Evolutionary conservation across 192 early-diverging fungal species (phyloP).

Genomic region (Rhizoclosmatium sp.): DNA sequence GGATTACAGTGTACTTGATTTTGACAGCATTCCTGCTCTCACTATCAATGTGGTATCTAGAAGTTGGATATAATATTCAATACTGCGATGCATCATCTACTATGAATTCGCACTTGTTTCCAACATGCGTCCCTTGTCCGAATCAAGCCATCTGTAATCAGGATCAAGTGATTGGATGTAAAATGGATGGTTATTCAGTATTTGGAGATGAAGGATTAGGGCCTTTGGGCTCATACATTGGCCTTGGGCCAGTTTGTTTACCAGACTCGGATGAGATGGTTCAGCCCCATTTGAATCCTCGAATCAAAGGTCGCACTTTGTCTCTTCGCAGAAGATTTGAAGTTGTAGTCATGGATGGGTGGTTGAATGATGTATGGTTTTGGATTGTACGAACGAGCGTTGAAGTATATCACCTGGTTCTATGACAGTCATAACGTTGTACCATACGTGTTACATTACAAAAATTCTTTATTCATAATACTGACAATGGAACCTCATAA

Average conservation of each 20-base stretch:
- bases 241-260: slow-evolving; percentile 20
- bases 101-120: neutral
- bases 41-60: neutral
- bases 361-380: neutral
- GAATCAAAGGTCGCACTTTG: neutral
- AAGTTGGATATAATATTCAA: slow-evolving; percentile 1
- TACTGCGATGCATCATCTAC: neutral
- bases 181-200: neutral
- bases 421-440: neutral
- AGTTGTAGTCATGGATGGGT: neutral
- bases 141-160: slow-evolving; percentile 9
- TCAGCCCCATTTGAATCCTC: neutral
- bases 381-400: neutral
- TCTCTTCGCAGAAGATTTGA: neutral
- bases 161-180: slow-evolving; percentile 1
- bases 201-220: slow-evolving; percentile 33
- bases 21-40: neutral
- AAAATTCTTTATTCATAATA: too few species aligned
- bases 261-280: neutral
- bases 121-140: slow-evolving; percentile 21
- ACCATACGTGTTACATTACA: too few species aligned
- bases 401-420: neutral
- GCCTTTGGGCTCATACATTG: slow-evolving; percentile 19
- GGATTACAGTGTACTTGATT: neutral
- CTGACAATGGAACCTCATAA: too few species aligned